Evolutionary conservation across 306 rosid genomes (phyloP).

Genomic region (Citrullus colocynthis): DNA sequence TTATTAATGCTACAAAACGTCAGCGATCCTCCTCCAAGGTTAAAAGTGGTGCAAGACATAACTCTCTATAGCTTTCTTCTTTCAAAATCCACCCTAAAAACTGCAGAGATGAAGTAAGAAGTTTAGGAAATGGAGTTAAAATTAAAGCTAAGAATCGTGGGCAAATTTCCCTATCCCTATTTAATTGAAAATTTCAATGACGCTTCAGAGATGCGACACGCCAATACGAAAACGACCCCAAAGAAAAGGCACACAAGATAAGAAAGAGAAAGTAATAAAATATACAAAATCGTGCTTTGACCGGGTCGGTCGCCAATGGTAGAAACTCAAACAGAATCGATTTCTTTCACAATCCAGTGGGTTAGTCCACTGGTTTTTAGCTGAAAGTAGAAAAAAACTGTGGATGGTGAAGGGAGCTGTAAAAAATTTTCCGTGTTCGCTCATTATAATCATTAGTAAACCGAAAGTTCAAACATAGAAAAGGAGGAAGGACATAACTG

Average conservation of each 20-base stretch:
- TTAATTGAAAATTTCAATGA: neutral
- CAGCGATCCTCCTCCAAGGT: conserved; percentile 5
- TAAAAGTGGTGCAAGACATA: conserved; percentile 9
- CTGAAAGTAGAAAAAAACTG: neutral
- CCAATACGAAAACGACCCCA: conserved; percentile 6
- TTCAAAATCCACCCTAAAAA: neutral
- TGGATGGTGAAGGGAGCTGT: neutral
- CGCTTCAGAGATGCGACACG: neutral
- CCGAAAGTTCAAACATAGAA: neutral
- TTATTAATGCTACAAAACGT: neutral
- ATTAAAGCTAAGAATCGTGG: neutral
- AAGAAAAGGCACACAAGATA: neutral
- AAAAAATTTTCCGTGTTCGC: neutral
- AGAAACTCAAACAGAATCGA: neutral
- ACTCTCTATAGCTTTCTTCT: neutral
- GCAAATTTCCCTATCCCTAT: neutral
- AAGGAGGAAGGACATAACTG: neutral
- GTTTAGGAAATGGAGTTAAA: neutral
- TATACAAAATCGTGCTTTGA: neutral
- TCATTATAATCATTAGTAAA: neutral
- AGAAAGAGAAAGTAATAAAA: neutral
- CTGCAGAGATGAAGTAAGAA: neutral
- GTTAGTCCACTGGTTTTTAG: neutral
- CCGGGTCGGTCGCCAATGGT: neutral
- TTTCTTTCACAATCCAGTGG: neutral